A percentile compares a stretch with the other conserved stretches of the same genome.
Conservation (phyloP, 306 rosid species). For the Elaeagnus macrophylla region DNA sequence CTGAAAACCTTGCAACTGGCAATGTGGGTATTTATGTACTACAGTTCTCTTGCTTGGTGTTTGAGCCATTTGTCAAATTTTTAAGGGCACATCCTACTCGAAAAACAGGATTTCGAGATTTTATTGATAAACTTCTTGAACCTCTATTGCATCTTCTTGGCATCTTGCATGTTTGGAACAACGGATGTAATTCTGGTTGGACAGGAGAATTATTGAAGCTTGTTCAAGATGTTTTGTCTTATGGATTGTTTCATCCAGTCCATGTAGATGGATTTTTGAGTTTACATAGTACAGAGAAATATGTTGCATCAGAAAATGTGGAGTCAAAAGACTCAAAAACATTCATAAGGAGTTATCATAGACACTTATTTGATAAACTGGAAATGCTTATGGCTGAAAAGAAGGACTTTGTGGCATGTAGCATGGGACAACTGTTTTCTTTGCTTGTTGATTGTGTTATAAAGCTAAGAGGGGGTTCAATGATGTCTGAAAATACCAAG, state of each 20-base stretch:
- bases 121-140: constrained; percentile 72
- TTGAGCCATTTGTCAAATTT: constrained; percentile 77
- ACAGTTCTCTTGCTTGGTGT: constrained; percentile 45
- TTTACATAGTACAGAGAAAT: constrained; percentile 47
- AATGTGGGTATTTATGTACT: constrained; percentile 37
- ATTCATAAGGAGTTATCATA: constrained; percentile 60
- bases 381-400: constrained; percentile 39
- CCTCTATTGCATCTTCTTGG: constrained; percentile 55
- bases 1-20: constrained; percentile 33
- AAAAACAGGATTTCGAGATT: constrained; percentile 60
- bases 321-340: constrained; percentile 35
- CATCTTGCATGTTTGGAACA: constrained; percentile 39
- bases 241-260: constrained; percentile 64
- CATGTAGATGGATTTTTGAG: constrained; percentile 70
- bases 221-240: constrained; percentile 63
- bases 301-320: constrained; percentile 34
- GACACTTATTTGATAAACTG: constrained; percentile 64
- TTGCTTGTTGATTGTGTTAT: constrained; percentile 47
- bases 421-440: constrained; percentile 53
- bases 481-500: constrained; percentile 28
- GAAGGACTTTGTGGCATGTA: constrained; percentile 50
- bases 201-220: constrained; percentile 34
- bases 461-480: constrained; percentile 38
- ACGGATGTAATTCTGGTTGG: constrained; percentile 33
- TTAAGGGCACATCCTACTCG: constrained; percentile 50